Conservation (phyloP, 306 rosid genomes). For the Hippophae rhamnoides region DNA sequence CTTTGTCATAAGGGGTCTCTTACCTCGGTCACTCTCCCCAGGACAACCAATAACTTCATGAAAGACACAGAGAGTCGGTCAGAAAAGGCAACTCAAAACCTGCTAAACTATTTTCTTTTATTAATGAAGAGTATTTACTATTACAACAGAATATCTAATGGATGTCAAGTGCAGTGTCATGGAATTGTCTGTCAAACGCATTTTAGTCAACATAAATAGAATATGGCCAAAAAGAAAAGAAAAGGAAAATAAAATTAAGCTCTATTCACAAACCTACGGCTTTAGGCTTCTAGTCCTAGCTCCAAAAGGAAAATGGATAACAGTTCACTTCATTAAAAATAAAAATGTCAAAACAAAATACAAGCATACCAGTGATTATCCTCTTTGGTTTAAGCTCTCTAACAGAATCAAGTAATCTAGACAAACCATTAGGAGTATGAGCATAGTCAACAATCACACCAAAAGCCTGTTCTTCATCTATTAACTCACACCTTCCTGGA, state of each 20-base stretch:
- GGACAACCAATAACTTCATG: conserved; percentile 65
- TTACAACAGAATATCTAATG: too few species aligned
- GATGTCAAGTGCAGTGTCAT: too few species aligned
- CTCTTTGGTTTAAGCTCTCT: conserved; percentile 91
- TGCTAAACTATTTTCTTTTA: too few species aligned
- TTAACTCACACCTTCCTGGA: conserved; percentile 88
- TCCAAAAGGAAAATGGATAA: not conserved
- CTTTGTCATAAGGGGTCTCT: conserved; percentile 89
- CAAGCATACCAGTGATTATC: conserved; percentile 67
- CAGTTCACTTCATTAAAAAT: not conserved
- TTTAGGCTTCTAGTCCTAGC: not conserved
- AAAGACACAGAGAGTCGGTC: conserved; percentile 12
- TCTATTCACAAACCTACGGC: not conserved
- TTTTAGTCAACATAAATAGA: too few species aligned
- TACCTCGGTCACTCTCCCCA: conserved; percentile 76
- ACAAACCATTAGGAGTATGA: conserved; percentile 76
- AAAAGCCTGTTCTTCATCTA: conserved; percentile 92
- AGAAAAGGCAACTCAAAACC: conserved; percentile 7
- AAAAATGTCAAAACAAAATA: conserved; percentile 1
- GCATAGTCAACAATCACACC: conserved; percentile 98
- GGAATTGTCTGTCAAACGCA: too few species aligned
- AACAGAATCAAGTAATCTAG: conserved; percentile 81
- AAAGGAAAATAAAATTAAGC: not conserved
- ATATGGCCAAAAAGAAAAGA: too few species aligned
- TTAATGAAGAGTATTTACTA: too few species aligned